A percentile compares a stretch with the other conserved stretches of the same genome.
These are phyloP conservation scores for Tolypocladium pustulatum DNA, from an alignment of 2,329 filamentous ascomycete species.

Conservation along the genomic window DNA sequence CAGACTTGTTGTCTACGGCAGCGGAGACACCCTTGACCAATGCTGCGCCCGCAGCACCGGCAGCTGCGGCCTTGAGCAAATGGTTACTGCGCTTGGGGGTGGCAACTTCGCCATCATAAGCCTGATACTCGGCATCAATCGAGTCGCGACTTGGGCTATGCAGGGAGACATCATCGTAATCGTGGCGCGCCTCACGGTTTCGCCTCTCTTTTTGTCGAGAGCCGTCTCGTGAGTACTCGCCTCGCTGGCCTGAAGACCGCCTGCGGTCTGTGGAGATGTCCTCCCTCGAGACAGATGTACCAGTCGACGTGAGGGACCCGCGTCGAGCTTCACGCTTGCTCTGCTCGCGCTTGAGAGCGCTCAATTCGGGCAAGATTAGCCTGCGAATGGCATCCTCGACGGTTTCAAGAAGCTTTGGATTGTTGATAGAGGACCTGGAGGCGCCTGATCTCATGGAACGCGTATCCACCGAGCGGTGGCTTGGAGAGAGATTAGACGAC, in stretches of 20 bases:
- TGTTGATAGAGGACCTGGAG: constrained; percentile 73
- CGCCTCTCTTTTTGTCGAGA: constrained; percentile 32
- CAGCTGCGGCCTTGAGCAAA: constrained; percentile 32
- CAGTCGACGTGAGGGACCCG: constrained; percentile 51
- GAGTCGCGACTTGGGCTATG: constrained; percentile 38
- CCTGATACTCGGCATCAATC: constrained; percentile 24
- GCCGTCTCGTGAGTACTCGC: constrained; percentile 42
- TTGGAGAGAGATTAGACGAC: constrained; percentile 42
- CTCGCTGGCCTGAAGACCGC: constrained; percentile 48
- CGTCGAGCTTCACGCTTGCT: constrained; percentile 63
- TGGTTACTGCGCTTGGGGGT: constrained; percentile 36
- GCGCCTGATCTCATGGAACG: constrained; percentile 39
- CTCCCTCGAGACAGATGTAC: constrained; percentile 42
- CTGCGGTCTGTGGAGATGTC: constrained; percentile 49
- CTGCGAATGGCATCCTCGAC: constrained; percentile 89
- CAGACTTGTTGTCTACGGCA: constrained; percentile 27
- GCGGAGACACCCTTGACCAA: constrained; percentile 21
- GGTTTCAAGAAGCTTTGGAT: constrained; percentile 80
- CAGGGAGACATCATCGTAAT: constrained; percentile 39
- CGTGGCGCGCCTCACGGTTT: constrained; percentile 44
- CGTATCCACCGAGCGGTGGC: constrained; percentile 45
- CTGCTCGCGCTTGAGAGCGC: constrained; percentile 82
- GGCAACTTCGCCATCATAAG: constrained; percentile 25
- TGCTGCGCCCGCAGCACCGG: constrained; percentile 31
- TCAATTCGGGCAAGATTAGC: constrained; percentile 83